Percentiles rank a stretch among this genome's conserved stretches.
These are phyloP conservation scores for apple (Malus domestica) DNA, from an alignment of 306 rosid species.

Conservation along the genomic window ASM211411v1 NC_041802.1:19510001-19510500, in stretches of 20 bases:
- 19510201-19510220: too few relatives aligned
- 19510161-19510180: too few relatives aligned
- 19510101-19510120: not conserved
- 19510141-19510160: too few relatives aligned
- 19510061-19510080: too few relatives aligned
- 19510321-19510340: not conserved
- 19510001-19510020: not conserved
- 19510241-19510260: too few relatives aligned
- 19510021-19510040: not conserved
- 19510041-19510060: too few relatives aligned
- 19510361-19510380: not conserved
- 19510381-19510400: not conserved
- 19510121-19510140: too few relatives aligned
- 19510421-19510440: not conserved
- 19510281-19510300: not conserved
- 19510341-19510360: not conserved
- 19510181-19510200: too few relatives aligned
- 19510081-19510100: too few relatives aligned
- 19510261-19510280: too few relatives aligned
- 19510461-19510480: not conserved
- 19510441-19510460: not conserved
- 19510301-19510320: not conserved
- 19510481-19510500: slow-evolving; percentile 14
- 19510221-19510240: too few relatives aligned
- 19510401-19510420: not conserved